These are phyloP conservation scores for Lignosus rhinocerotis DNA, from an alignment of 1,284 basidiomycete genomes.

Conservation along the genomic window DNA sequence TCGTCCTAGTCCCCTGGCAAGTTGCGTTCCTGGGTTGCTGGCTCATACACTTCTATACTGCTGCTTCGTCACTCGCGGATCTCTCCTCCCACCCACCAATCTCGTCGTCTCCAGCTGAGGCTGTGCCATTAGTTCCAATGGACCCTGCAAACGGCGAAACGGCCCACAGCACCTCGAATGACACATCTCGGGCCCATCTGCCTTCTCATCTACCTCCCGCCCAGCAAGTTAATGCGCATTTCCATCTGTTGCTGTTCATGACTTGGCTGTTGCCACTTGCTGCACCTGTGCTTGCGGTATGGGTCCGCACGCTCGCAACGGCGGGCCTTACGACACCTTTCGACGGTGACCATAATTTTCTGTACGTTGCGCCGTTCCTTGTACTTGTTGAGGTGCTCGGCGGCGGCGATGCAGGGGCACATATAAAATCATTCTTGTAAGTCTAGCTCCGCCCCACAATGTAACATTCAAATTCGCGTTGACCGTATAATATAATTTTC, in stretches of 20 bases:
- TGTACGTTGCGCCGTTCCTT: constrained; percentile 68
- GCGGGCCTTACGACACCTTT: constrained; percentile 76
- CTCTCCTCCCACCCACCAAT: constrained; percentile 8
- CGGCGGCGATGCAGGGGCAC: constrained; percentile 12
- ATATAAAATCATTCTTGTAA: constrained; percentile 16
- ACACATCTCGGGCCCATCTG: neutral
- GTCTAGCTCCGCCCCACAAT: neutral
- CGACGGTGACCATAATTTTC: constrained; percentile 74
- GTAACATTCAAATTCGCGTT: too few species aligned
- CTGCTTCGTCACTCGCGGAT: constrained; percentile 38
- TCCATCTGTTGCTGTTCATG: constrained; percentile 75
- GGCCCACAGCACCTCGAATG: neutral
- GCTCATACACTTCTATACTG: constrained; percentile 72
- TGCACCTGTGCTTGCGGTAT: constrained; percentile 83
- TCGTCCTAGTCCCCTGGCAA: constrained; percentile 85
- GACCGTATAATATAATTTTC: constrained; percentile 6
- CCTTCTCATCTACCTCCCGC: neutral
- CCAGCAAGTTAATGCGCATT: constrained; percentile 46
- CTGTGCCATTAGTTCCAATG: constrained; percentile 21
- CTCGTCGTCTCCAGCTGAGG: neutral
- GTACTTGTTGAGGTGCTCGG: constrained; percentile 56
- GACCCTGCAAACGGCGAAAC: neutral
- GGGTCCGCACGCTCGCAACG: constrained; percentile 81
- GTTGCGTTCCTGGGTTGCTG: constrained; percentile 85
- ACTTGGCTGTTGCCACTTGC: constrained; percentile 82